phyloP scores from a whole-genome alignment of 352 stramenopile species.

The Pythium biforme region DNA sequence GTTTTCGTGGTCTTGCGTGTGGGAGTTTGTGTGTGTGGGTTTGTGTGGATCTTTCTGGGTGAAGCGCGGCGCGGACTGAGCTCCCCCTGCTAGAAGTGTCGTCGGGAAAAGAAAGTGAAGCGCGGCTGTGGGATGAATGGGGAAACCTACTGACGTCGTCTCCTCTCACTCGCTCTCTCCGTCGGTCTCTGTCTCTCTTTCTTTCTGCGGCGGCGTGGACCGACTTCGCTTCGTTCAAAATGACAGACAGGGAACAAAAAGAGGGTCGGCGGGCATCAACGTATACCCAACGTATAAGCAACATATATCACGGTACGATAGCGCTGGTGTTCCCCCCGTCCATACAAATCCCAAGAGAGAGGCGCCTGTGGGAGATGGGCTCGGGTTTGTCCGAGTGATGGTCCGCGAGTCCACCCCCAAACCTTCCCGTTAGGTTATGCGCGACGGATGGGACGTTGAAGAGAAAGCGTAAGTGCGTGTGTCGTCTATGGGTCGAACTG shows the following conservation, averaged over 20 bases:
- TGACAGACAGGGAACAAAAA: constrained; percentile 2
- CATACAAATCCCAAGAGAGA: constrained; percentile 23
- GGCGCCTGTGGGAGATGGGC: not conserved
- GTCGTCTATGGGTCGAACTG: too few relatives aligned
- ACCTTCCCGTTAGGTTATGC: not conserved
- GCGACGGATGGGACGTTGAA: constrained; percentile 11
- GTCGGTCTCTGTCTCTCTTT: constrained; percentile 6
- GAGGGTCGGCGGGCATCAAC: constrained; percentile 4
- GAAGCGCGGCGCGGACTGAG: not conserved
- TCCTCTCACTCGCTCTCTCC: constrained; percentile 12
- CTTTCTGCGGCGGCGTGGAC: constrained; percentile 5
- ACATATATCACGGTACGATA: constrained; percentile 2
- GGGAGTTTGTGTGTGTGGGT: not conserved
- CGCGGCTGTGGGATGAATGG: constrained; percentile 10
- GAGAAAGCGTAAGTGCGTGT: not conserved
- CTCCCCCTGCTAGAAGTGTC: not conserved
- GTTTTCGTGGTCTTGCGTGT: not conserved
- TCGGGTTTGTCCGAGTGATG: constrained; percentile 19
- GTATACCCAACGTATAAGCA: constrained; percentile 18
- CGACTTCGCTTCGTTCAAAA: constrained; percentile 16
- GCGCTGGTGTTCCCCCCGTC: not conserved
- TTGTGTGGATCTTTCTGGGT: not conserved
- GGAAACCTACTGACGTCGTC: constrained; percentile 20
- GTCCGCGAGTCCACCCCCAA: constrained; percentile 5
- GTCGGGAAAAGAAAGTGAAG: constrained; percentile 9